Evolutionary conservation across 148 eudicot species (phyloP).

Genomic region (Dysphania ambrosioides): DNA sequence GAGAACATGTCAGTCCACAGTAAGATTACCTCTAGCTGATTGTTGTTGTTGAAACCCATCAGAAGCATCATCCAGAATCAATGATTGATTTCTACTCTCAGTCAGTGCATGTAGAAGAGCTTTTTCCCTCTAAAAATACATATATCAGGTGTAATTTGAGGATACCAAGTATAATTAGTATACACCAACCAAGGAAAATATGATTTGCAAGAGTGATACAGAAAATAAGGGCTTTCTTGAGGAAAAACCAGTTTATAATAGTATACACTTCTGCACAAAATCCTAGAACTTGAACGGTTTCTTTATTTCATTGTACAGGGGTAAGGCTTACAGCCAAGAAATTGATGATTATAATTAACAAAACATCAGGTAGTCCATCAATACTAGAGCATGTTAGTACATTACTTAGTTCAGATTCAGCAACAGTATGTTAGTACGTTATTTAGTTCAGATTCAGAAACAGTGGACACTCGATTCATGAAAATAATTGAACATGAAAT

Average conservation of each 20-base stretch:
- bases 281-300: neutral
- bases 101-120: slow-evolving; percentile 38
- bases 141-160: slow-evolving; percentile 8
- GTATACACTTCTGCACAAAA: neutral
- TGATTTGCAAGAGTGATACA: neutral
- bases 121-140: slow-evolving; percentile 44
- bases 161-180: neutral
- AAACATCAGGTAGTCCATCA: neutral
- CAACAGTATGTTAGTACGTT: neutral
- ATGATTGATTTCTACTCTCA: slow-evolving; percentile 28
- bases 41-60: slow-evolving; percentile 25
- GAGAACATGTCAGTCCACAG: neutral
- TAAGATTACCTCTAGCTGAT: slow-evolving; percentile 18
- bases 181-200: neutral
- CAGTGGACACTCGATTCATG: neutral
- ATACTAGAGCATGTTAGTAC: too few relatives aligned
- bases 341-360: neutral
- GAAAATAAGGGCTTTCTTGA: neutral
- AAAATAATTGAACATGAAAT: neutral
- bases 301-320: neutral
- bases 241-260: neutral
- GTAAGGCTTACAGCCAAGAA: too few relatives aligned
- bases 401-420: neutral
- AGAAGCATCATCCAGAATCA: slow-evolving; percentile 22
- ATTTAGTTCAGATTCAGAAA: neutral